Base-by-base conservation (phyloP, 768 basidiomycete genomes). In the Suillus subaureus region DNA sequence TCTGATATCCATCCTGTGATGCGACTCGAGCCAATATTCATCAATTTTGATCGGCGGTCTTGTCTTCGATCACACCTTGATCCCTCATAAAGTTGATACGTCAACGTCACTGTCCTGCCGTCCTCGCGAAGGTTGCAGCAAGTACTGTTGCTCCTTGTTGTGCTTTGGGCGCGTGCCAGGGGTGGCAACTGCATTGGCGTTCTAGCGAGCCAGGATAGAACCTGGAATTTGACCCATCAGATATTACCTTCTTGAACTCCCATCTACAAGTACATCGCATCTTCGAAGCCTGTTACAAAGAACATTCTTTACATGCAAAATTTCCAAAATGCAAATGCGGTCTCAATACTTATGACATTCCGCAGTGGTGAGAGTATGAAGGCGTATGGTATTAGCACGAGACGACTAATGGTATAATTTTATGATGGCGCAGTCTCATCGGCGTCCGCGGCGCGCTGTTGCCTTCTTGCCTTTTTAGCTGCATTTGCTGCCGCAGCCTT, bases 401-500 rank as follows among this genome's bases (percentile, higher is more conserved):
- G 21, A 55, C 31, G 1, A 55, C 18, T 33, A 35, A 21, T 21
- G 13, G 15, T 21, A 42, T 60, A 60, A 33, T 43, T 58, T 60
- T 43, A 67, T 6, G 37, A 52, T 7, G 67, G 71, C 52, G 5
- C 33, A 63, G 33, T 70, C 6, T n/a, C 83, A 64, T 26, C 58
- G 40, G 26, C 6, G 6, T 85, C 87, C 12, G 79, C 77, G 31
- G 83, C 83, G 45, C 90, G 83, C 66, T 84, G 85, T 54, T 84
- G 84, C 68, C 92, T 83, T 67, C 92, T 81, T 37, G 93, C 93
- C 80, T 96, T 96, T 82, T 96, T 96, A 13, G 93, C 93, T 47
- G 93, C 94, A 73, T 89, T 96, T 4, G 94, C 93, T 52, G 92
- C 91, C 3, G 91, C 91, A 1, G 89, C 87, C 73, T 94, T 94